These are phyloP conservation scores for Talaromyces sp. DNA, from an alignment of 2,329 filamentous ascomycete genomes.

Conservation along the genomic window DNA sequence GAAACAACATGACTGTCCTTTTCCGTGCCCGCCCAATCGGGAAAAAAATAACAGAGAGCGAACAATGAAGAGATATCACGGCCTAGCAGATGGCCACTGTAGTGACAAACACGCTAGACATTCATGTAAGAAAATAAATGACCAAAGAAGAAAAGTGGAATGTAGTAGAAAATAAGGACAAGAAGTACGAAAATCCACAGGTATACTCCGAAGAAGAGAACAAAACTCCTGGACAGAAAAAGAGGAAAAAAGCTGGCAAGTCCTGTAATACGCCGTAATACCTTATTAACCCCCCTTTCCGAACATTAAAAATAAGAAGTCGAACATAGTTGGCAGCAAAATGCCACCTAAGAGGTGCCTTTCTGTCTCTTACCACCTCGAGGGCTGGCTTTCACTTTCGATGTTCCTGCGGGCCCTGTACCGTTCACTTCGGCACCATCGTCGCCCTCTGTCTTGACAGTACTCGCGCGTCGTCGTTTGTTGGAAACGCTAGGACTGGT, in stretches of 20 bases:
- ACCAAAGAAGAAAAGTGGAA: neutral
- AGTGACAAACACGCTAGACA: neutral
- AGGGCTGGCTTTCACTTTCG: constrained; percentile 44
- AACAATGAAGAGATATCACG: neutral
- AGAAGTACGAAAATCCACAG: neutral
- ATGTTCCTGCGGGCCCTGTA: constrained; percentile 24
- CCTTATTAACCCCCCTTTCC: constrained; percentile 8
- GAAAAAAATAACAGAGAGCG: neutral
- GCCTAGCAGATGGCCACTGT: neutral
- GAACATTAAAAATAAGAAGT: constrained; percentile 10
- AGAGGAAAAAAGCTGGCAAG: constrained; percentile 8
- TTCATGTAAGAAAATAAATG: neutral
- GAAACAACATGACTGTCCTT: neutral
- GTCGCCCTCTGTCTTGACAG: constrained; percentile 54
- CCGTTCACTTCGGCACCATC: constrained; percentile 49
- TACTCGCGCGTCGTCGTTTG: constrained; percentile 55
- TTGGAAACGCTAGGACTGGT: constrained; percentile 57
- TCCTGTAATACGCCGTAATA: constrained; percentile 12
- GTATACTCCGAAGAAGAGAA: constrained; percentile 9
- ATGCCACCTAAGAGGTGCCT: constrained; percentile 27
- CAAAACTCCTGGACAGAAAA: constrained; percentile 6
- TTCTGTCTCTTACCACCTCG: constrained; percentile 44
- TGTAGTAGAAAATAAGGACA: neutral
- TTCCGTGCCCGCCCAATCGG: neutral
- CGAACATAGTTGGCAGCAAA: neutral